These are phyloP conservation scores for Sphagnurus paluster DNA, from an alignment of 1,284 basidiomycete species.

Conservation along the genomic window DNA sequence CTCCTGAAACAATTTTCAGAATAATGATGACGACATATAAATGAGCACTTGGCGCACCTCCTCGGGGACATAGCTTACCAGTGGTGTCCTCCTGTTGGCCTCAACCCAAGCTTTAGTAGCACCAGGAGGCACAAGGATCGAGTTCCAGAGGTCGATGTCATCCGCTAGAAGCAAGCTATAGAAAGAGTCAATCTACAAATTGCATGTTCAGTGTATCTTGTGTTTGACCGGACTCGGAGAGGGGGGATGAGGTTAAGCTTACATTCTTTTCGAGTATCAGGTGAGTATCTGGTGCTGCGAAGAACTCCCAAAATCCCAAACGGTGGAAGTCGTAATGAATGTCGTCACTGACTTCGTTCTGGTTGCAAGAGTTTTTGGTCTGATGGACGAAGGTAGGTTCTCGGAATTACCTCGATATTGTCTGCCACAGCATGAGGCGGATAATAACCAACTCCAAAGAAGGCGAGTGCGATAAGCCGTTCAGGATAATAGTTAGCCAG, in stretches of 20 bases:
- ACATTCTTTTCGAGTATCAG: slow-evolving; percentile 29
- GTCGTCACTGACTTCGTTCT: slow-evolving; percentile 15
- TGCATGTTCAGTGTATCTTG: neutral
- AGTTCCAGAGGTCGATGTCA: slow-evolving; percentile 24
- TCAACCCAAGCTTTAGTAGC: slow-evolving; percentile 22
- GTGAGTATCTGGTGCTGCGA: slow-evolving; percentile 24
- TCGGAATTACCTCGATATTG: slow-evolving; percentile 4
- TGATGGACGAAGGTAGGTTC: neutral
- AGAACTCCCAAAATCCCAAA: slow-evolving; percentile 28
- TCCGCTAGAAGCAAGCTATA: slow-evolving; percentile 21
- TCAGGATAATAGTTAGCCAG: slow-evolving; percentile 37
- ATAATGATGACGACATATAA: neutral
- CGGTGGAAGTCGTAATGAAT: slow-evolving; percentile 30
- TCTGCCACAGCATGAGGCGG: no score
- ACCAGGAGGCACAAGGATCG: slow-evolving; percentile 19
- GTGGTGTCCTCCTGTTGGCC: slow-evolving; percentile 18
- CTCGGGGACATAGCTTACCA: slow-evolving; percentile 10
- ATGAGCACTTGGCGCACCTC: slow-evolving; percentile 7
- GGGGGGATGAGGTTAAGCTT: no score
- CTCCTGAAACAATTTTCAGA: slow-evolving; percentile 6
- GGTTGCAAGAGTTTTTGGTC: neutral
- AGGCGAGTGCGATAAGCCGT: slow-evolving; percentile 42
- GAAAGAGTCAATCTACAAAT: slow-evolving; percentile 27
- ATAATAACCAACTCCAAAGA: slow-evolving; percentile 39
- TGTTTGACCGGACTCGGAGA: neutral